Conservation (phyloP, 1,284 basidiomycete species). For the Sanghuangporus weigelae region DNA sequence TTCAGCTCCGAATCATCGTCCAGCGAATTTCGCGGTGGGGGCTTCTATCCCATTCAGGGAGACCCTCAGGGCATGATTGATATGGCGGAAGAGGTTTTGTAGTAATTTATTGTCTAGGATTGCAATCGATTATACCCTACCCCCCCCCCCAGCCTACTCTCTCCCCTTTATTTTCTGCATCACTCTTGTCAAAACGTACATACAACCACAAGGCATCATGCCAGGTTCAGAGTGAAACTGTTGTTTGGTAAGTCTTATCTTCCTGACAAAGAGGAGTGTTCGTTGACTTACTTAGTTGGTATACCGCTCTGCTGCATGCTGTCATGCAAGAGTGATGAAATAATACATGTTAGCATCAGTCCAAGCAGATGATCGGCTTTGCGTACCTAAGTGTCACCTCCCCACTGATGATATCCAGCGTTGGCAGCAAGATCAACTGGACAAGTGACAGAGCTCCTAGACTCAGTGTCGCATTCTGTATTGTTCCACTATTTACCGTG, state of each 20-base stretch:
- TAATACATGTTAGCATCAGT: not conserved
- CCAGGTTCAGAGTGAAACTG: slow-evolving; percentile 7
- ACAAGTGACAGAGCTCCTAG: slow-evolving; percentile 32
- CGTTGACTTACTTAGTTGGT: slow-evolving; percentile 11
- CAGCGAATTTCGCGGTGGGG: not conserved
- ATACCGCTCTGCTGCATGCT: slow-evolving; percentile 10
- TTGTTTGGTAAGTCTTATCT: not conserved
- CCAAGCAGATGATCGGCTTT: not conserved
- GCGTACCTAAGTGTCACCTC: slow-evolving; percentile 34
- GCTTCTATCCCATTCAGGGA: not conserved
- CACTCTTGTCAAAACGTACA: not conserved
- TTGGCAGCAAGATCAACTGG: slow-evolving; percentile 32
- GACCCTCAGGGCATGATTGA: slow-evolving; percentile 10
- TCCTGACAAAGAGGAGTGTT: not conserved
- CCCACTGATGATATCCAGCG: slow-evolving; percentile 33
- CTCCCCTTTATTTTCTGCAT: too few relatives aligned
- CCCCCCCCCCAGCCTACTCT: not conserved
- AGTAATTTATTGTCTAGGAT: not conserved
- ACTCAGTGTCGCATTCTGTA: slow-evolving; percentile 34
- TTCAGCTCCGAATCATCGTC: slow-evolving; percentile 12
- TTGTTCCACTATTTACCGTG: slow-evolving; percentile 33
- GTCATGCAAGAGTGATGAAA: not conserved
- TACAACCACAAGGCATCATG: not conserved
- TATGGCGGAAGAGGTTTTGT: slow-evolving; percentile 14
- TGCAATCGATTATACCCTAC: not conserved